Evolutionary conservation across 2,329 filamentous ascomycete species (phyloP), one percentile per base, ranked within the genome.

Genomic region (Zymoseptoria pseudotritici): DNA sequence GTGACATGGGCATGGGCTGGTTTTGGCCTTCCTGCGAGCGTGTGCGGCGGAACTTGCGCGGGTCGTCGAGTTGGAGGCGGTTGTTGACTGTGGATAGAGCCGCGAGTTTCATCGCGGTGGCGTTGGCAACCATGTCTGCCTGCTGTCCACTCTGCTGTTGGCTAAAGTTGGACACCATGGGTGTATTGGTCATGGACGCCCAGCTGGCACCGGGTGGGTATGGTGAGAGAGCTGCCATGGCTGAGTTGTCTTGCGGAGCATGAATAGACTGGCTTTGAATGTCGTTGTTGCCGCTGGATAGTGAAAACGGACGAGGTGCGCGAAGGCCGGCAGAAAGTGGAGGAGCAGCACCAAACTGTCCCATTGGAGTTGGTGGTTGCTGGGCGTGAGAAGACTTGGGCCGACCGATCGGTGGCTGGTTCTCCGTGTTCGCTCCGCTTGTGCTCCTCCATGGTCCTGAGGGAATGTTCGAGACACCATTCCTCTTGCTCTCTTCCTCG

Each of bases 121-220:
- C 94, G 72, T 97, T 99, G 61, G 94, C 94, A 60, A 99, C 89
- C 93, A 97, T 97, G 71, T 99, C 94, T 17, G 91, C 92, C 74
- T 97, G 92, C 58, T 83, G 86, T 63, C 80, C 77, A 49, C 77
- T 77, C 67, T 80, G 81, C 62, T 81, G 77, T 29, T 75, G 75
- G 63, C 68, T 87, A 75, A 97, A 99, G 66, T 87, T 93, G 50
- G 90, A 79, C 4, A 93, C 90, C 89, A 97, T 95, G 2, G 94
- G 94, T 2, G 94, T 99, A 77, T 96, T 97, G 65, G 95, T 87
- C 89, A 97, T 96, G 8, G 94, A 97, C 22, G 94, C 94, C 94
- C 94, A 99, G 79, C 94, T 97, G 59, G 90, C 91, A 73, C 91
- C 91, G 56, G 87, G 83, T 42, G 87, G 81, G 70, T 86, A 93